phyloP scores from a whole-genome alignment of 129 eudicot species.

The Lactuca sativa region DNA sequence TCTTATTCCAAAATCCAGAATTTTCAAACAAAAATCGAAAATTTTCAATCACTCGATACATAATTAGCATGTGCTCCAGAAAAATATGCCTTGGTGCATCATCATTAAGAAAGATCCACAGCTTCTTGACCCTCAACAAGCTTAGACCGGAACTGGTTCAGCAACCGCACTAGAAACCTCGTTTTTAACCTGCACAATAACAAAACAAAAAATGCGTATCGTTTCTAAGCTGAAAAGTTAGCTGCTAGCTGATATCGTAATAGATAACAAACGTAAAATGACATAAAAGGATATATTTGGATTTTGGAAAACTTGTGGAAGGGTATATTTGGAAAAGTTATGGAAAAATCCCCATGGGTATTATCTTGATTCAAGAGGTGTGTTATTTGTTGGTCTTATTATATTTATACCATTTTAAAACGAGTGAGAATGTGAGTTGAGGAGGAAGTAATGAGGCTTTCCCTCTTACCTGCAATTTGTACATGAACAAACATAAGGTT shows the following conservation, averaged over 20 bases:
- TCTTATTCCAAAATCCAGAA: conserved; percentile 23
- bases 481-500: conserved; percentile 43
- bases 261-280: not conserved
- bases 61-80: conserved; percentile 14
- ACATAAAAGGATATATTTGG: not conserved
- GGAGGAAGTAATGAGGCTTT: conserved; percentile 55
- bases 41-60: conserved; percentile 10
- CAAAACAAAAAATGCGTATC: not conserved
- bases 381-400: conserved; percentile 24
- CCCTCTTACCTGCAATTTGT: conserved; percentile 64
- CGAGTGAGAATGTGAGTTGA: conserved; percentile 55
- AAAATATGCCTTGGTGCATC: not conserved
- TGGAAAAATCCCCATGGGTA: not conserved
- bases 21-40: conserved; percentile 12
- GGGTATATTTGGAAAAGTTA: not conserved
- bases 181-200: conserved; percentile 56
- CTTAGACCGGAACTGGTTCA: conserved; percentile 65
- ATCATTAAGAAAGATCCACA: conserved; percentile 2
- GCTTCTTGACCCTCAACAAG: conserved; percentile 11
- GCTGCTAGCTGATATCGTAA: too few species aligned
- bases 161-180: conserved; percentile 51
- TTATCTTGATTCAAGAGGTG: conserved; percentile 1
- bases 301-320: too few species aligned
- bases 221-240: not conserved
- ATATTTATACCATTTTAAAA: conserved; percentile 55